Conservation (phyloP, 1,284 basidiomycete genomes). For the Boletus mariae region DNA sequence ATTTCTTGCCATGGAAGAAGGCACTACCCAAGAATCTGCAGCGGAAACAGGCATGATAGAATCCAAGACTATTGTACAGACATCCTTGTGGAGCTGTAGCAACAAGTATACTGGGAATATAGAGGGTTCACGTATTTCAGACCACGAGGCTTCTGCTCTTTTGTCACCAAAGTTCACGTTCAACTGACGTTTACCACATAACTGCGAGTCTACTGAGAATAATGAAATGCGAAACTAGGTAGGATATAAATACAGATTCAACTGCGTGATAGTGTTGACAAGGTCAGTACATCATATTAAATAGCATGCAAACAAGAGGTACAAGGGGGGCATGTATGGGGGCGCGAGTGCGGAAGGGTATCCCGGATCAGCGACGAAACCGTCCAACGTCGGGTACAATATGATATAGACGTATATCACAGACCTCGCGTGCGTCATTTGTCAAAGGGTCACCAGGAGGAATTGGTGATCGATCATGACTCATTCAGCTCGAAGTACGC, state of each 20-base stretch:
- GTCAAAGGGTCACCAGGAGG: not conserved
- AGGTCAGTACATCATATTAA: constrained; percentile 16
- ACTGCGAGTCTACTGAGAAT: not conserved
- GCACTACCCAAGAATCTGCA: constrained; percentile 78
- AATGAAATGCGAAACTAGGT: not conserved
- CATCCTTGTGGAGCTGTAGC: not conserved
- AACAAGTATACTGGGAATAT: not conserved
- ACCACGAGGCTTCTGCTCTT: not conserved
- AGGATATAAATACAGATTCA: constrained; percentile 28
- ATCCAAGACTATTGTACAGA: not conserved
- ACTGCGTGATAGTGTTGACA: not conserved
- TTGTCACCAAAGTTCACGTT: not conserved
- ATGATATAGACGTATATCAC: not conserved
- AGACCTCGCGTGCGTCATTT: not conserved
- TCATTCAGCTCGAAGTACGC: constrained; percentile 77
- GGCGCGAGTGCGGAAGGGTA: not conserved
- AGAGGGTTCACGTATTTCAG: not conserved
- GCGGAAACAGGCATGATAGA: constrained; percentile 48
- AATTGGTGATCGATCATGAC: constrained; percentile 20
- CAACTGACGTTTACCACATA: not conserved
- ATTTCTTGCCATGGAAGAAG: constrained; percentile 87
- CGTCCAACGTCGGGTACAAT: not conserved
- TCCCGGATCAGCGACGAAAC: not conserved
- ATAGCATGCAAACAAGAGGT: not conserved
- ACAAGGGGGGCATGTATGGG: not conserved